Percentiles rank a stretch among this genome's conserved stretches.
Conservation (phyloP, 768 basidiomycete species). For the Fistulinella prunicolor region DNA sequence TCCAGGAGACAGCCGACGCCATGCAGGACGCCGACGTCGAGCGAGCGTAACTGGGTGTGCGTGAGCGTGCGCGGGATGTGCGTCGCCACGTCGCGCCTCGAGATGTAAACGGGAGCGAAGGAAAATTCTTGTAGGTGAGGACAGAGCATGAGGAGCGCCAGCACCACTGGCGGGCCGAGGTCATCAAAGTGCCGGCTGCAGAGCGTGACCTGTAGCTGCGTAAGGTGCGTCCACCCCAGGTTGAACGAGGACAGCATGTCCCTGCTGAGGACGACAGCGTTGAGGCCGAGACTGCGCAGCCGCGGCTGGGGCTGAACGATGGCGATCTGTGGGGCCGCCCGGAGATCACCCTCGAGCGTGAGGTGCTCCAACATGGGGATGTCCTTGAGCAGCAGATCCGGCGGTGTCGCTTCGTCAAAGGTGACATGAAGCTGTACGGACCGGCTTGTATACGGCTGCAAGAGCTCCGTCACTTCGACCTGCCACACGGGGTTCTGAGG, state of each 20-base stretch:
- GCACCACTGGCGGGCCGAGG: neutral
- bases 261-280: neutral
- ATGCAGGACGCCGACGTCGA: slow-evolving; percentile 9
- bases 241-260: slow-evolving; percentile 9
- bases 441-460: slow-evolving; percentile 19
- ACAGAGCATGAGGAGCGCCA: slow-evolving; percentile 18
- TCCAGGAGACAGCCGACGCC: slow-evolving; percentile 7
- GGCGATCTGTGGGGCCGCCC: slow-evolving; percentile 2
- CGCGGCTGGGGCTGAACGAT: slow-evolving; percentile 5
- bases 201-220: slow-evolving; percentile 9
- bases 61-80: slow-evolving; percentile 2
- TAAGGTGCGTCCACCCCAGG: slow-evolving; percentile 17
- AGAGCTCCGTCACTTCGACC: slow-evolving; percentile 20
- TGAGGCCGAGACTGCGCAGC: slow-evolving; percentile 16
- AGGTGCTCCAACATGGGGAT: slow-evolving; percentile 19
- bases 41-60: slow-evolving; percentile 9
- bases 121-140: slow-evolving; percentile 15
- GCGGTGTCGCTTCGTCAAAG: slow-evolving; percentile 9
- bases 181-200: neutral
- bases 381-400: slow-evolving; percentile 15
- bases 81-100: neutral
- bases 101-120: slow-evolving; percentile 7
- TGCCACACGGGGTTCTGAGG: slow-evolving; percentile 19
- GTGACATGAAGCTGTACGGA: slow-evolving; percentile 9
- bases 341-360: slow-evolving; percentile 11